Conservation (phyloP, 2,329 filamentous ascomycete species). For the Periglandula ipomoeae region DNA sequence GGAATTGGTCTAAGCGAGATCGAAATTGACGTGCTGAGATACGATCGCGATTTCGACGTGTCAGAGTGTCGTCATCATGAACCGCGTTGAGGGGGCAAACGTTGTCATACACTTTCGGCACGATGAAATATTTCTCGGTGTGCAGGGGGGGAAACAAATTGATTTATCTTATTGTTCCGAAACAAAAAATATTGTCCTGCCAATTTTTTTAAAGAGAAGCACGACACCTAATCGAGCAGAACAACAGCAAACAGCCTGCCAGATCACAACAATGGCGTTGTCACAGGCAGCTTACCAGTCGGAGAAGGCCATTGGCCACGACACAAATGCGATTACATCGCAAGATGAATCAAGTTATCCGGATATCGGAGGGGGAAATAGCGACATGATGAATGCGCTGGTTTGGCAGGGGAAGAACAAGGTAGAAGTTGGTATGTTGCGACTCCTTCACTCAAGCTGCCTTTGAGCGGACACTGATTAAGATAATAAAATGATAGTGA, state of each 20-base stretch:
- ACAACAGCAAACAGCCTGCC: too few species aligned
- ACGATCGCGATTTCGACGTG: not conserved
- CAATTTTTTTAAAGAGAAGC: too few species aligned
- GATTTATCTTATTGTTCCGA: not conserved
- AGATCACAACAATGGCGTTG: constrained; percentile 1
- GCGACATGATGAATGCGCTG: constrained; percentile 67
- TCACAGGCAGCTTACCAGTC: constrained; percentile 56
- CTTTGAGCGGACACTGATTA: too few species aligned
- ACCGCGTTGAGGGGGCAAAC: not conserved
- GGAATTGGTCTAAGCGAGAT: too few species aligned
- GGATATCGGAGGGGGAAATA: constrained; percentile 34
- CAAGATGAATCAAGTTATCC: constrained; percentile 61
- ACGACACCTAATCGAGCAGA: too few species aligned
- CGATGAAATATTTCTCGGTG: not conserved
- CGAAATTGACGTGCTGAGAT: too few species aligned
- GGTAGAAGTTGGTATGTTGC: constrained; percentile 51
- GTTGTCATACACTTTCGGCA: not conserved
- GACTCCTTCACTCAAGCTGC: not conserved
- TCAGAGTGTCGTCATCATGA: not conserved
- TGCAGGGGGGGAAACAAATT: not conserved
- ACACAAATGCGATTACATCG: constrained; percentile 50
- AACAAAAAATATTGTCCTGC: not conserved
- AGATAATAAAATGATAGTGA: too few species aligned
- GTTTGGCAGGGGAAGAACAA: constrained; percentile 76
- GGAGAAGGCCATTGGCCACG: constrained; percentile 62